Evolutionary conservation across 1,284 basidiomycete species (phyloP).

Genomic region (Cystobasidium slooffiae): DNA sequence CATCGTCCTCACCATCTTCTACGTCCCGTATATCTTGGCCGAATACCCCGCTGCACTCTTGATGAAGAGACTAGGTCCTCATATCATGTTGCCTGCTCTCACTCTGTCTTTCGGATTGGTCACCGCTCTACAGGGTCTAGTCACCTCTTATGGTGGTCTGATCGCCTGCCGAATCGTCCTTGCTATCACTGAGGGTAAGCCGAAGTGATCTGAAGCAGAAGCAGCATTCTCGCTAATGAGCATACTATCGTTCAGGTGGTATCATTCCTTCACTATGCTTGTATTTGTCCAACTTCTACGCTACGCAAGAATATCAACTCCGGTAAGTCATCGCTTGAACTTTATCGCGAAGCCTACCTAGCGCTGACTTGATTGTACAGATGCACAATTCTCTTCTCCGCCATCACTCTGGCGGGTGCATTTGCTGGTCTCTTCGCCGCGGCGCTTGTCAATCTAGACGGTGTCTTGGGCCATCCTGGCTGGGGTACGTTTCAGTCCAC

Average conservation of each 20-base stretch:
- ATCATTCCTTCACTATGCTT: constrained; percentile 33
- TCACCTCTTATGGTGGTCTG: constrained; percentile 64
- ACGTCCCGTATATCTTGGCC: constrained; percentile 32
- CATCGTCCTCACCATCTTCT: constrained; percentile 22
- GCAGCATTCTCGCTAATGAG: neutral
- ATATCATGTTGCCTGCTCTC: constrained; percentile 29
- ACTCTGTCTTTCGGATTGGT: constrained; percentile 23
- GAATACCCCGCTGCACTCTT: constrained; percentile 23
- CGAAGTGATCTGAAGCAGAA: neutral
- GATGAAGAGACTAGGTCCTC: constrained; percentile 24
- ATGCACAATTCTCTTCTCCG: constrained; percentile 54
- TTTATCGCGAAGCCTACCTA: constrained; percentile 44
- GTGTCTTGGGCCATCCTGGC: constrained; percentile 51
- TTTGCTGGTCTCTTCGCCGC: constrained; percentile 59
- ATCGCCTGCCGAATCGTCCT: constrained; percentile 59
- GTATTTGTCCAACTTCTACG: constrained; percentile 32
- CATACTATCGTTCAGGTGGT: constrained; percentile 6
- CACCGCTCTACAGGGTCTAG: constrained; percentile 58
- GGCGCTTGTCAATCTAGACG: constrained; percentile 57
- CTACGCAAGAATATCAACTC: constrained; percentile 22
- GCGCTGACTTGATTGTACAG: neutral
- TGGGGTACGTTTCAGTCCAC: constrained; percentile 45
- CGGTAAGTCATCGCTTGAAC: constrained; percentile 8
- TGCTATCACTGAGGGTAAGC: constrained; percentile 18
- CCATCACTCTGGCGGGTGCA: constrained; percentile 58